phyloP scores from a whole-genome alignment of 768 basidiomycete species.

The Xerocomellus chrysenteron region DNA sequence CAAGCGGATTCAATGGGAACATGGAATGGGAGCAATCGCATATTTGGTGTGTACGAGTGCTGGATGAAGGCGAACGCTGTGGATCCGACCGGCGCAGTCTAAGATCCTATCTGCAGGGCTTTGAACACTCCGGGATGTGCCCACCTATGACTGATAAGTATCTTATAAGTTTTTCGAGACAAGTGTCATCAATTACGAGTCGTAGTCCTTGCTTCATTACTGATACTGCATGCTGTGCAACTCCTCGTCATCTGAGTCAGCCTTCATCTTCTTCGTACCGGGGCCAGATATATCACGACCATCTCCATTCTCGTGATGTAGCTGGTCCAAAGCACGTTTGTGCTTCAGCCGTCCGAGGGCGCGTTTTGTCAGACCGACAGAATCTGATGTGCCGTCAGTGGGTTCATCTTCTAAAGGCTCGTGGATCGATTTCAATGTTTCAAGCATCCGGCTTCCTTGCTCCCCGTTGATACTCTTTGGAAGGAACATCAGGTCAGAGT shows the following conservation, averaged over 20 bases:
- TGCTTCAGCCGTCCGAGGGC: conserved; percentile 51
- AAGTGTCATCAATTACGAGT: not conserved
- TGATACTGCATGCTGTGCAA: not conserved
- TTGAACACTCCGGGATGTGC: too few species aligned
- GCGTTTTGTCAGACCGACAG: conserved; percentile 39
- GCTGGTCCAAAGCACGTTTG: conserved; percentile 42
- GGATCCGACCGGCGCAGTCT: too few species aligned
- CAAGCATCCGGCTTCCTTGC: conserved; percentile 41
- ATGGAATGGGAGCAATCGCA: not conserved
- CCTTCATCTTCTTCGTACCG: conserved; percentile 19
- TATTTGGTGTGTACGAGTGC: not conserved
- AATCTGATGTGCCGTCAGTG: not conserved
- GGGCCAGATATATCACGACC: conserved; percentile 2
- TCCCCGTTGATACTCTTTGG: conserved; percentile 57
- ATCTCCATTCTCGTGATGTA: conserved; percentile 14
- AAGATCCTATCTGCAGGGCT: not conserved
- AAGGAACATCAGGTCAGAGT: conserved; percentile 52
- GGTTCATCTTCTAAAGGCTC: conserved; percentile 13
- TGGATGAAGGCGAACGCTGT: too few species aligned
- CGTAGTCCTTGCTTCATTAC: not conserved
- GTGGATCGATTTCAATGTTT: conserved; percentile 15
- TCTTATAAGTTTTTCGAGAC: too few species aligned
- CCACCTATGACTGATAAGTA: too few species aligned
- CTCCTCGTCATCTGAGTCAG: conserved; percentile 7
- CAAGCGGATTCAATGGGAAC: too few species aligned